A percentile compares a stretch with the other conserved stretches of the same genome.
Evolutionary conservation across 495 filamentous ascomycete species (phyloP).

Genomic region (Talaromyces ruber): DNA sequence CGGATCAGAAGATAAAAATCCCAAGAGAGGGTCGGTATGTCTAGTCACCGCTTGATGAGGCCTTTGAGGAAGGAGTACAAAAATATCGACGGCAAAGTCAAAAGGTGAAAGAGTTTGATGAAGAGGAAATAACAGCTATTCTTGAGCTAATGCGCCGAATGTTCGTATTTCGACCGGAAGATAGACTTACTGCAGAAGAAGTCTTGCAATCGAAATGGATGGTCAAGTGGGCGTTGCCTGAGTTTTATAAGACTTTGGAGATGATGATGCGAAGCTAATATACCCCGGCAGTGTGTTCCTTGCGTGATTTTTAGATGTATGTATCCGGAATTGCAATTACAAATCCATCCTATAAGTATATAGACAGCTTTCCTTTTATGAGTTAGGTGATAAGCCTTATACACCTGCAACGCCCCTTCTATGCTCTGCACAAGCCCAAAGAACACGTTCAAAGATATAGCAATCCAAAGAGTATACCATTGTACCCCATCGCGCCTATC

Average conservation of each 20-base stretch:
- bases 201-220: conserved; percentile 7
- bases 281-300: neutral
- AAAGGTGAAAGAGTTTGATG: conserved; percentile 5
- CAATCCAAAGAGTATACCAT: conserved; percentile 51
- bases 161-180: conserved; percentile 6
- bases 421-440: conserved; percentile 43
- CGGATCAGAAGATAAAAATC: neutral
- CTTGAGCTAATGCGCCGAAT: conserved; percentile 7
- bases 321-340: neutral
- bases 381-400: conserved; percentile 15
- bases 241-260: neutral
- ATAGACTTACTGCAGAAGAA: conserved; percentile 6
- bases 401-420: conserved; percentile 39
- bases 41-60: conserved; percentile 4
- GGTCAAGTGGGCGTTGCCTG: conserved; percentile 6
- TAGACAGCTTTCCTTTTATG: neutral
- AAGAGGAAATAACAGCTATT: conserved; percentile 8
- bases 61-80: conserved; percentile 8
- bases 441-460: conserved; percentile 37
- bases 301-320: neutral
- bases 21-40: conserved; percentile 8
- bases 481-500: conserved; percentile 41
- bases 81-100: conserved; percentile 6
- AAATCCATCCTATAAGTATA: no score
- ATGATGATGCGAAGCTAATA: neutral